phyloP scores from a whole-genome alignment of 192 early-diverging fungal genomes.

The Jimgerdemannia lactiflua region DNA sequence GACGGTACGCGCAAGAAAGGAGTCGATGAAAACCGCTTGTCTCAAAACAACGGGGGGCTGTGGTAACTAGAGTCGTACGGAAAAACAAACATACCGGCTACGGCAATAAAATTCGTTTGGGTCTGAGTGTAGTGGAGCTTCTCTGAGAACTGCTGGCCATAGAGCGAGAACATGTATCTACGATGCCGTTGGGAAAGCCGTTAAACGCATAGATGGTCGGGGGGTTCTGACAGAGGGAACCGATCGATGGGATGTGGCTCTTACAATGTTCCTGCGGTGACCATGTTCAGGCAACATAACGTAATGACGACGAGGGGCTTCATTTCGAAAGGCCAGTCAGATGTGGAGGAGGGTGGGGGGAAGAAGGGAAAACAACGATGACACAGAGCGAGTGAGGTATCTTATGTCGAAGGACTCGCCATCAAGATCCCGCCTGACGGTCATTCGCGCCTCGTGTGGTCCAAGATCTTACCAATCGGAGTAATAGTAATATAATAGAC shows the following conservation, averaged over 20 bases:
- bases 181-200: too few species aligned
- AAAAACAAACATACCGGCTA: neutral
- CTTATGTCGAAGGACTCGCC: too few species aligned
- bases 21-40: neutral
- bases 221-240: neutral
- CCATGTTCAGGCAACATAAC: constrained; percentile 3
- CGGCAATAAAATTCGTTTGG: neutral
- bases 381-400: too few species aligned
- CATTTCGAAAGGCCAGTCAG: neutral
- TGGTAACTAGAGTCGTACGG: neutral
- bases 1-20: too few species aligned
- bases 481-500: too few species aligned
- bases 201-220: neutral
- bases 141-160: neutral
- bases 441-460: too few species aligned
- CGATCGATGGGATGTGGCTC: too few species aligned
- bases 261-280: neutral
- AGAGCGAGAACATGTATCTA: constrained; percentile 3
- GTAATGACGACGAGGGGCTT: neutral
- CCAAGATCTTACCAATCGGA: too few species aligned
- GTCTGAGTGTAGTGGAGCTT: constrained; percentile 2
- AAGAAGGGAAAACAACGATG: too few species aligned
- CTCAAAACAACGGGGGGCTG: neutral
- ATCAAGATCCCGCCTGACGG: too few species aligned
- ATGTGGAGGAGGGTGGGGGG: too few species aligned